Percentiles rank a stretch among this genome's conserved stretches.
phyloP scores from a whole-genome alignment of 78 protist species.

The Mantamonas sphyraenae region DNA sequence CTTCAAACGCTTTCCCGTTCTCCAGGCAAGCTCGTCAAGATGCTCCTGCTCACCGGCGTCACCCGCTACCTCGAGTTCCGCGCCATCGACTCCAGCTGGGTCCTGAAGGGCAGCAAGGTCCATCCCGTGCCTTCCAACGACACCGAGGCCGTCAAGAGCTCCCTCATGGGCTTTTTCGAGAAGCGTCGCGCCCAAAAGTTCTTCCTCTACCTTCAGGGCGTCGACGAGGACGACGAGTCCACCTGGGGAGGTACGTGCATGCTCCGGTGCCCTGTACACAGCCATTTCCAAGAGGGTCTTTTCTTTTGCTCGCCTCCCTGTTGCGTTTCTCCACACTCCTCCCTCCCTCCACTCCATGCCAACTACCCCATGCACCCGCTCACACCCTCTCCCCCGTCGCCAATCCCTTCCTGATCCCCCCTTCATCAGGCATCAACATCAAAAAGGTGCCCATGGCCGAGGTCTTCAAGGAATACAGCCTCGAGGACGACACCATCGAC shows the following conservation, averaged over 20 bases:
- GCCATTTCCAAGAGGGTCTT: no score
- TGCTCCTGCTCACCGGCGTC: slow-evolving; percentile 88
- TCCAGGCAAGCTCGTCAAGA: slow-evolving; percentile 80
- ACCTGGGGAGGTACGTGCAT: slow-evolving; percentile 52
- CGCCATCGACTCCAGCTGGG: slow-evolving; percentile 82
- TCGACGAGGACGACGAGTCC: slow-evolving; percentile 55
- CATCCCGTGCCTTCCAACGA: slow-evolving; percentile 92
- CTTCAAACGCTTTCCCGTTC: no score
- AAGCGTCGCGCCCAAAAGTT: slow-evolving; percentile 82
- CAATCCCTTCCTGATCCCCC: not conserved
- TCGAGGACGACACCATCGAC: slow-evolving; percentile 74
- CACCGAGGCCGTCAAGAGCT: slow-evolving; percentile 78
- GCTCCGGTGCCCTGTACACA: no score
- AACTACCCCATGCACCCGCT: no score
- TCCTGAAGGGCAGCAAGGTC: slow-evolving; percentile 52
- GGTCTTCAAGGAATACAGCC: slow-evolving; percentile 74
- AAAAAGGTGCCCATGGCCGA: slow-evolving; percentile 47
- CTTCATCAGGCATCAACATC: slow-evolving; percentile 39
- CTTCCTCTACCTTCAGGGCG: slow-evolving; percentile 68
- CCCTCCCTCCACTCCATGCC: no score
- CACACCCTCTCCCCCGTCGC: not conserved
- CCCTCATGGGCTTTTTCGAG: slow-evolving; percentile 93
- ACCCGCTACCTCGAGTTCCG: slow-evolving; percentile 95
- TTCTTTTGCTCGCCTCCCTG: no score
- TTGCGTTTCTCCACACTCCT: no score